Evolutionary conservation across 352 stramenopile species (phyloP).

Genomic region (Phytopythium cucurbitacearum): DNA sequence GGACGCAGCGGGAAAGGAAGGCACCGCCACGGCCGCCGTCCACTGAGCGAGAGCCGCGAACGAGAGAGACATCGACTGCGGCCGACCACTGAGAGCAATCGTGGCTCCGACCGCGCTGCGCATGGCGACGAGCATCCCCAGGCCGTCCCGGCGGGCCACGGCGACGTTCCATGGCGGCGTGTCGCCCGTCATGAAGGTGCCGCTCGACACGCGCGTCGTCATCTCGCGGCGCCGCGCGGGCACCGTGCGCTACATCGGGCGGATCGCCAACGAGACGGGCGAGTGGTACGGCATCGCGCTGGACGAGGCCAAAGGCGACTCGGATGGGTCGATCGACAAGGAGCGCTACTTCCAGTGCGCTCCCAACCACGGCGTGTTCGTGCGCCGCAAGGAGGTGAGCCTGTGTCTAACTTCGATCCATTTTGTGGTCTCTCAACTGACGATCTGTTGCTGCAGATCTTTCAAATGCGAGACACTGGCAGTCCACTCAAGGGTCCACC

Average conservation of each 20-base stretch:
- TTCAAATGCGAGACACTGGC: constrained; percentile 40
- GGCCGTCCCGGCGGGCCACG: constrained; percentile 8
- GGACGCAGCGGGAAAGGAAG: no score
- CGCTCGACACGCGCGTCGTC: constrained; percentile 48
- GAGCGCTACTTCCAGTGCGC: constrained; percentile 54
- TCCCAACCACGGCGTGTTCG: constrained; percentile 48
- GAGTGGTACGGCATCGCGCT: constrained; percentile 70
- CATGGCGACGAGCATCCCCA: constrained; percentile 32
- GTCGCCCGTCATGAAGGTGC: constrained; percentile 37
- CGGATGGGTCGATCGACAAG: constrained; percentile 41
- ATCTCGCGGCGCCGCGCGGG: constrained; percentile 49
- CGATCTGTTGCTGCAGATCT: constrained; percentile 18
- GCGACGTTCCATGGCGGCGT: constrained; percentile 14
- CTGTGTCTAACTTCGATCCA: neutral
- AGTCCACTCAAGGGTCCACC: constrained; percentile 32
- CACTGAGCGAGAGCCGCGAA: no score
- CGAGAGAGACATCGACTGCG: no score
- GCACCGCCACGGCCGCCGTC: no score
- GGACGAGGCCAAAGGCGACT: constrained; percentile 57
- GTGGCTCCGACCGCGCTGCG: neutral
- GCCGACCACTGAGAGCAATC: no score
- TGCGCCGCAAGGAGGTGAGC: constrained; percentile 52
- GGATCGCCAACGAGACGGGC: constrained; percentile 43
- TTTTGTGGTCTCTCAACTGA: neutral
- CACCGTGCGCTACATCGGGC: constrained; percentile 58